These are phyloP conservation scores for Acanthamoeba healyi DNA, from an alignment of 208 protist genomes.

Conservation along the genomic window DNA sequence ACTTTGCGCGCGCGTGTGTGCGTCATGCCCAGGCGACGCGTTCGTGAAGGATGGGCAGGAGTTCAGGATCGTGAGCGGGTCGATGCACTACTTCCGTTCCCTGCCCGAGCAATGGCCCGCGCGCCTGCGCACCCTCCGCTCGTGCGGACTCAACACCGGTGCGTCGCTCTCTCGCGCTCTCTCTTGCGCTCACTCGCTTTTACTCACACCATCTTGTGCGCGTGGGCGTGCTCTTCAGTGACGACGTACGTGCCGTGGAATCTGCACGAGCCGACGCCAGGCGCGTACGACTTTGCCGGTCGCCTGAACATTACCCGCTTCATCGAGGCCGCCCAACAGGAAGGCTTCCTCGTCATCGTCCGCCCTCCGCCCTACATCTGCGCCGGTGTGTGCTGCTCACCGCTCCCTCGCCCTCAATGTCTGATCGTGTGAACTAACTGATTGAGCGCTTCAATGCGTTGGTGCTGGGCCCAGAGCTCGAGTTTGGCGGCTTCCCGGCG, in stretches of 20 bases:
- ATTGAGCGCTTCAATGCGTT: not conserved
- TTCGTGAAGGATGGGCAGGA: conserved; percentile 50
- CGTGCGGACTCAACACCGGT: conserved; percentile 55
- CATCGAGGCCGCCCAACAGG: conserved; percentile 36
- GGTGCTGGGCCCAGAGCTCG: conserved; percentile 1
- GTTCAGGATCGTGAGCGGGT: conserved; percentile 47
- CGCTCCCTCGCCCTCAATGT: not conserved
- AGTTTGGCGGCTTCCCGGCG: conserved; percentile 37
- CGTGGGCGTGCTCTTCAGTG: not conserved
- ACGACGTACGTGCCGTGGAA: conserved; percentile 58
- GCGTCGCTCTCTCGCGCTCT: not conserved
- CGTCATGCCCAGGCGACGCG: not conserved
- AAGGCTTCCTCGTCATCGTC: conserved; percentile 55
- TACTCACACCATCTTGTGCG: not conserved
- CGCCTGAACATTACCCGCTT: conserved; percentile 12
- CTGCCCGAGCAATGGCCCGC: conserved; percentile 37
- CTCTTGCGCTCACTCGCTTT: not conserved
- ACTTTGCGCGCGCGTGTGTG: too few species aligned
- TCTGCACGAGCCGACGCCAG: conserved; percentile 29
- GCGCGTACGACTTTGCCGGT: not conserved
- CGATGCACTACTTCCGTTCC: conserved; percentile 59
- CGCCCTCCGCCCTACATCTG: conserved; percentile 63
- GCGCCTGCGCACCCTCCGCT: conserved; percentile 24
- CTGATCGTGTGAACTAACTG: not conserved
- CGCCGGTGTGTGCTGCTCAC: not conserved